These are phyloP conservation scores for Geranomyces variabilis DNA, from an alignment of 192 early-diverging fungal species.

Conservation along the genomic window DNA sequence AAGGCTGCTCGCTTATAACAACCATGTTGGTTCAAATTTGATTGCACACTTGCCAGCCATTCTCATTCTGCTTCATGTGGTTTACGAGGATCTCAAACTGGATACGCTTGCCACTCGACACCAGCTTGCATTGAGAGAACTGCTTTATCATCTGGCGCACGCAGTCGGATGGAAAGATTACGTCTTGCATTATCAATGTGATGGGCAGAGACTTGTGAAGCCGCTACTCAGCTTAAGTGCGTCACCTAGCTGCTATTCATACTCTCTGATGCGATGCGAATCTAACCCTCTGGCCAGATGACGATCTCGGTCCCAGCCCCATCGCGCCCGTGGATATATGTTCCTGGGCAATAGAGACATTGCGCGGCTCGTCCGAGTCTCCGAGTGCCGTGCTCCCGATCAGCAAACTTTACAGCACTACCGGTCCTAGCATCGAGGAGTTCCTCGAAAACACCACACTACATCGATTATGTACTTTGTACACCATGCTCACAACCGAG, in stretches of 20 bases:
- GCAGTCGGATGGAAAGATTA: background rate
- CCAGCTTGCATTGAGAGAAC: background rate
- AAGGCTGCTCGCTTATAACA: background rate
- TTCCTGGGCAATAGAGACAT: background rate
- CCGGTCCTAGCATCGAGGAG: background rate
- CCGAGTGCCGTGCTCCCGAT: background rate
- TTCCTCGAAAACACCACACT: background rate
- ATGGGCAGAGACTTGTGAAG: background rate
- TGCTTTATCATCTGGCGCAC: slow-evolving; percentile 1
- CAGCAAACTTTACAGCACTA: background rate
- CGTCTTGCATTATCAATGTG: slow-evolving; percentile 6
- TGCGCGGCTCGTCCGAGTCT: background rate
- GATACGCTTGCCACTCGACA: slow-evolving; percentile 25
- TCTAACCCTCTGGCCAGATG: no score
- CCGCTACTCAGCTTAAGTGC: background rate
- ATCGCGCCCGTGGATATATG: slow-evolving; percentile 1
- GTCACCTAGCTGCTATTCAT: background rate
- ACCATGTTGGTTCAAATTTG: slow-evolving; percentile 4
- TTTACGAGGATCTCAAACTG: slow-evolving; percentile 60
- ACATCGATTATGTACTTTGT: background rate
- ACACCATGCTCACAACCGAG: background rate
- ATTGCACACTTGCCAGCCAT: background rate
- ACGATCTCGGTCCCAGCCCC: no score
- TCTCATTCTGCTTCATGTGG: slow-evolving; percentile 47
- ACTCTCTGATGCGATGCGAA: background rate